These are phyloP conservation scores for Cryomyces antarcticus DNA, from an alignment of 495 filamentous ascomycete species.

Conservation along the genomic window DNA sequence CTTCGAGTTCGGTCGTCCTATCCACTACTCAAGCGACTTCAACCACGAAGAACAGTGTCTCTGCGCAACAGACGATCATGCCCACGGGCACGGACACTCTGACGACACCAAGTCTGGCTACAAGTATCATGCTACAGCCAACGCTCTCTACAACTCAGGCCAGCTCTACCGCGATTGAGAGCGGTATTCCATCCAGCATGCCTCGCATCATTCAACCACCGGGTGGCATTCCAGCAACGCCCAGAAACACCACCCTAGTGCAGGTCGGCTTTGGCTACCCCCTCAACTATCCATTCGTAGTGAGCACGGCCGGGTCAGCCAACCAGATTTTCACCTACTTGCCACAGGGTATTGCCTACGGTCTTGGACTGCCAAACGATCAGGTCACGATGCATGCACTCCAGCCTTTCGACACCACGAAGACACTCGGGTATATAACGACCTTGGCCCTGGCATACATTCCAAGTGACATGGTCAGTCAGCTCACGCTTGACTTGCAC, in stretches of 20 bases:
- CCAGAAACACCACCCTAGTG: constrained; percentile 45
- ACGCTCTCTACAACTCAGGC: background rate
- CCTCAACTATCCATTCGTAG: constrained; percentile 72
- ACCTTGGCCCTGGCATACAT: constrained; percentile 62
- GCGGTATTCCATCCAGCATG: constrained; percentile 37
- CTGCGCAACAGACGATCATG: constrained; percentile 5
- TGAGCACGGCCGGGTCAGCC: constrained; percentile 41
- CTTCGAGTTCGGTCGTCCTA: background rate
- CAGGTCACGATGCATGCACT: constrained; percentile 51
- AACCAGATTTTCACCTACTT: constrained; percentile 75
- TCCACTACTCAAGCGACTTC: constrained; percentile 1
- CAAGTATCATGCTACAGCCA: constrained; percentile 13
- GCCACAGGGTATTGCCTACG: constrained; percentile 52
- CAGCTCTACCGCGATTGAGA: constrained; percentile 7
- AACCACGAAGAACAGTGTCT: background rate
- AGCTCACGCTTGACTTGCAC: constrained; percentile 41
- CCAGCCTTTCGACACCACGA: constrained; percentile 54
- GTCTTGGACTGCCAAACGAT: constrained; percentile 27
- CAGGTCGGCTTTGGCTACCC: constrained; percentile 67
- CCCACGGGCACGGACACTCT: constrained; percentile 17
- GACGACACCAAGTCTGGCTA: constrained; percentile 8
- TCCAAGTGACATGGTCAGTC: constrained; percentile 40
- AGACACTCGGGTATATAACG: constrained; percentile 54
- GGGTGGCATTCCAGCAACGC: constrained; percentile 24
- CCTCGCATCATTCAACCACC: constrained; percentile 60